phyloP scores from a whole-genome alignment of 2,329 filamentous ascomycete species.

The Chrysosporium queenslandicum region DNA sequence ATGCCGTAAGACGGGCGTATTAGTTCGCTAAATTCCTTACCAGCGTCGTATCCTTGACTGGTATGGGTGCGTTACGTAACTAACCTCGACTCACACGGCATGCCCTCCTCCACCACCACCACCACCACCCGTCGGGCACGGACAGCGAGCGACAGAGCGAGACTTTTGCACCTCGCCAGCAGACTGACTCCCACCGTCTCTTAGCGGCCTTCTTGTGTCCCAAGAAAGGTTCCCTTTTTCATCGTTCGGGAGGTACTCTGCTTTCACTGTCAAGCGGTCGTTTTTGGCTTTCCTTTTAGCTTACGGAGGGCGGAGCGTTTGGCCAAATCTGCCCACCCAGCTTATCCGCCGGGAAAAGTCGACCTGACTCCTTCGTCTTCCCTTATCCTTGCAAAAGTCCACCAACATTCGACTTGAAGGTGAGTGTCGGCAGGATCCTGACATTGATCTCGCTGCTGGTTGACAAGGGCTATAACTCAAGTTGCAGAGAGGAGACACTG shows the following conservation, averaged over 20 bases:
- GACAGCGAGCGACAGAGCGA: too few species aligned
- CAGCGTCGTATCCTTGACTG: too few species aligned
- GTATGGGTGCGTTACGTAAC: neutral
- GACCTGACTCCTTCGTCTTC: neutral
- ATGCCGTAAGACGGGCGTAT: too few species aligned
- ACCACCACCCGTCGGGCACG: too few species aligned
- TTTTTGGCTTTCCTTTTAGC: neutral
- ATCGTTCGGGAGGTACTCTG: too few species aligned
- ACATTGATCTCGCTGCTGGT: slow-evolving; percentile 1
- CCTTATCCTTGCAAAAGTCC: slow-evolving; percentile 1
- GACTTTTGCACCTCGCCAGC: too few species aligned
- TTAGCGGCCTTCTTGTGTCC: too few species aligned
- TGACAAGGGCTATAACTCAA: slow-evolving; percentile 1
- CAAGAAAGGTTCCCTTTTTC: too few species aligned
- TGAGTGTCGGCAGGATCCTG: neutral
- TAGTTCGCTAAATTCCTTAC: too few species aligned
- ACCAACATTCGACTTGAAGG: neutral
- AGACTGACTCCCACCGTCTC: too few species aligned
- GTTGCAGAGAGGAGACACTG: neutral
- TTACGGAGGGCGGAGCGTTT: neutral
- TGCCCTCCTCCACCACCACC: too few species aligned
- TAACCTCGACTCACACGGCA: too few species aligned
- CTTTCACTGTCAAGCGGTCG: neutral
- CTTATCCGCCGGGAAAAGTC: slow-evolving; percentile 3
- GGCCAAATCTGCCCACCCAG: neutral